These are phyloP conservation scores for Penicillium sumatraense DNA, from an alignment of 2,329 filamentous ascomycete genomes.

Conservation along the genomic window DNA sequence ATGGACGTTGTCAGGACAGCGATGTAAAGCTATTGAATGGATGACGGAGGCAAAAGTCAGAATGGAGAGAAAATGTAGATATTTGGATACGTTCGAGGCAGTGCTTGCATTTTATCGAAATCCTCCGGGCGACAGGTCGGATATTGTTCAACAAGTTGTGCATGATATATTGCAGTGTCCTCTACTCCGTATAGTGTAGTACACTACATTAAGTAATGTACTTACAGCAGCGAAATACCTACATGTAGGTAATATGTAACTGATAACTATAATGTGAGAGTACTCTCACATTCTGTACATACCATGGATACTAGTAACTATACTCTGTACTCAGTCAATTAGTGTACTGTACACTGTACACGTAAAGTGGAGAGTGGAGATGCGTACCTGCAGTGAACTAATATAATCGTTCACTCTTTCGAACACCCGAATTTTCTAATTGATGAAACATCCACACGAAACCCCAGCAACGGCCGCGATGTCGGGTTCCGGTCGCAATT, in stretches of 20 bases:
- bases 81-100: not conserved
- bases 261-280: too few relatives aligned
- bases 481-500: not conserved
- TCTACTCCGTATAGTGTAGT: too few relatives aligned
- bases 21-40: not conserved
- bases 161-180: too few relatives aligned
- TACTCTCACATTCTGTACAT: too few relatives aligned
- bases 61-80: not conserved
- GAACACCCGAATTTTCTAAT: not conserved
- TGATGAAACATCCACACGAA: not conserved
- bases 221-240: too few relatives aligned
- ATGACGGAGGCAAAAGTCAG: not conserved
- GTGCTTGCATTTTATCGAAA: constrained; percentile 4
- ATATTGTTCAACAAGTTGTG: too few relatives aligned
- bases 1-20: not conserved
- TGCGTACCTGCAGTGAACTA: not conserved
- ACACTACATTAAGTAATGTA: too few relatives aligned
- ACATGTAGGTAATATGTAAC: too few relatives aligned
- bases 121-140: constrained; percentile 1
- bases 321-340: too few relatives aligned
- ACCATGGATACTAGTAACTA: too few relatives aligned
- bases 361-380: not conserved
- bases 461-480: constrained; percentile 16
- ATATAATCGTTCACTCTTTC: too few relatives aligned
- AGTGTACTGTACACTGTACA: not conserved